Evolutionary conservation across 1,139 yeast species (phyloP).

Genomic region (Nakaseomyces nivariensis): DNA sequence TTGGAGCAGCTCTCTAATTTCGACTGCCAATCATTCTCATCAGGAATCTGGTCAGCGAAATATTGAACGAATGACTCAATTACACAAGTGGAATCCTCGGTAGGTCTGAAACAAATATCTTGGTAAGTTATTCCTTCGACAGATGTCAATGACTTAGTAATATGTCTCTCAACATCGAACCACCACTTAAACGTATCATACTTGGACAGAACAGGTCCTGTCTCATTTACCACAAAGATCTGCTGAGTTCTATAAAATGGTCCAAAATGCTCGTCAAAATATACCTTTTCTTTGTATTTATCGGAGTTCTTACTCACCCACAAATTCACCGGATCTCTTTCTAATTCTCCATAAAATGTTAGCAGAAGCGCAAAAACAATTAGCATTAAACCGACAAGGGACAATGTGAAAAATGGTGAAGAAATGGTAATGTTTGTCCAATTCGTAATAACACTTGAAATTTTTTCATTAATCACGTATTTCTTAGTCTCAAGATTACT

Average conservation of each 20-base stretch:
- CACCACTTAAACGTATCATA: conserved; percentile 79
- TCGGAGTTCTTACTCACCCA: conserved; percentile 87
- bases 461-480: conserved; percentile 10
- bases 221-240: conserved; percentile 60
- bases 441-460: conserved; percentile 31
- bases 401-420: conserved; percentile 35
- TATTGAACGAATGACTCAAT: conserved; percentile 89
- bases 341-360: conserved; percentile 44
- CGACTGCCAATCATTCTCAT: conserved; percentile 43
- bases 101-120: conserved; percentile 79
- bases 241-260: conserved; percentile 90
- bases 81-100: conserved; percentile 63
- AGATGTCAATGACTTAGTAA: conserved; percentile 29
- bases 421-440: conserved; percentile 49
- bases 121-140: conserved; percentile 33
- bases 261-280: conserved; percentile 74
- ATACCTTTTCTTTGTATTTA: conserved; percentile 57
- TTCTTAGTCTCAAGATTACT: conserved; percentile 12
- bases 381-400: conserved; percentile 39
- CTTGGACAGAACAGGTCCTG: conserved; percentile 46
- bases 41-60: conserved; percentile 60
- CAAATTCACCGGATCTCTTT: conserved; percentile 66
- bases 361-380: conserved; percentile 46
- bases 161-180: conserved; percentile 61
- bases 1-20: conserved; percentile 52